Percentiles rank a stretch among this genome's conserved stretches.
Evolutionary conservation across 257 asterid species (phyloP).

Genomic region (Scutellaria baicalensis): DNA sequence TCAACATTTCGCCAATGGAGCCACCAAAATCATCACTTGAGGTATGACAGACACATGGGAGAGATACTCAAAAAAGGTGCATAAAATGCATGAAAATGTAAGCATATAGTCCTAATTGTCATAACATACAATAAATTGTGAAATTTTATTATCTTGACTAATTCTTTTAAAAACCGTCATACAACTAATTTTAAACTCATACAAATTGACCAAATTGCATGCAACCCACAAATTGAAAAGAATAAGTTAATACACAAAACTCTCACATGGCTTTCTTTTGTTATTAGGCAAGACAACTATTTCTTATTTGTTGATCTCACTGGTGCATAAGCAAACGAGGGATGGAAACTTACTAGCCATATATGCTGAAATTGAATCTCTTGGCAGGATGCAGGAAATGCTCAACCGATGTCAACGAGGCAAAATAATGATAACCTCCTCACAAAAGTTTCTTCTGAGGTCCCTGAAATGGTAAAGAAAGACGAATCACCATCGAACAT

Average conservation of each 20-base stretch:
- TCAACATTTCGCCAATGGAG: constrained; percentile 1
- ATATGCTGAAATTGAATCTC: not conserved
- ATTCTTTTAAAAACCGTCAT: too few relatives aligned
- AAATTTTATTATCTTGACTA: too few relatives aligned
- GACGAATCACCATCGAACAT: not conserved
- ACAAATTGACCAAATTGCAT: too few relatives aligned
- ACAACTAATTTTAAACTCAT: too few relatives aligned
- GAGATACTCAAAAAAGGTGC: not conserved
- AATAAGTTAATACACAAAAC: too few relatives aligned
- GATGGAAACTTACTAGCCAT: too few relatives aligned
- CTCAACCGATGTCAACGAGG: not conserved
- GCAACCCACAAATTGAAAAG: too few relatives aligned
- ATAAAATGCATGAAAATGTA: not conserved
- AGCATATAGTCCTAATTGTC: not conserved
- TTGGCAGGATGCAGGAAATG: constrained; percentile 21
- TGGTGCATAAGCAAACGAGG: too few relatives aligned
- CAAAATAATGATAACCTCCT: not conserved
- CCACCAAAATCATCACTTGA: constrained; percentile 4
- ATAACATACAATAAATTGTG: not conserved
- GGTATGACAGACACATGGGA: constrained; percentile 15
- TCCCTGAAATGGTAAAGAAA: not conserved
- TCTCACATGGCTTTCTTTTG: too few relatives aligned
- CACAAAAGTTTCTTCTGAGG: not conserved
- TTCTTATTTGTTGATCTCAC: too few relatives aligned
- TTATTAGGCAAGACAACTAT: too few relatives aligned